These are phyloP conservation scores for Yarrowia divulgata DNA, from an alignment of 805 yeast species.

Conservation along the genomic window DNA sequence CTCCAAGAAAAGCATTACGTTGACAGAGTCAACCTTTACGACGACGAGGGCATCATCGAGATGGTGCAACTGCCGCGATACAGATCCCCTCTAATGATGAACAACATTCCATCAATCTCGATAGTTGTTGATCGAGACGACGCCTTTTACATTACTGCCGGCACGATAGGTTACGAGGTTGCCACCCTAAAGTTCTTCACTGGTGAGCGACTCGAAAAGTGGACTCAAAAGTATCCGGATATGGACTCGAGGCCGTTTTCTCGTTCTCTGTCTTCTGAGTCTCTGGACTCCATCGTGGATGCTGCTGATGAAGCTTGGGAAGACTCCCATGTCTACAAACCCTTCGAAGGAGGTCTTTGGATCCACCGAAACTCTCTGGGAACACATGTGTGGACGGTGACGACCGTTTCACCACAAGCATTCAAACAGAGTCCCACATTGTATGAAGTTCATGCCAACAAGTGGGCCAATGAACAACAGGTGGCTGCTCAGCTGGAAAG, in stretches of 20 bases:
- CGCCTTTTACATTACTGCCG: conserved; percentile 20
- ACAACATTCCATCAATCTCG: conserved; percentile 21
- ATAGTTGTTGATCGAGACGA: not conserved
- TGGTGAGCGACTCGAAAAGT: conserved; percentile 11
- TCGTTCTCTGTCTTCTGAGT: not conserved
- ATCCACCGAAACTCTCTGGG: conserved; percentile 31
- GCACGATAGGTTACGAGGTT: conserved; percentile 30
- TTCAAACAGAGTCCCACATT: conserved; percentile 16
- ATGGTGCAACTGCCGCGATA: conserved; percentile 6
- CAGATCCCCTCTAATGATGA: conserved; percentile 13
- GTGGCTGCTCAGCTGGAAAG: conserved; percentile 16
- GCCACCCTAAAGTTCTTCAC: conserved; percentile 26
- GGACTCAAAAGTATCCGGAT: not conserved
- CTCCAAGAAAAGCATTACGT: not conserved
- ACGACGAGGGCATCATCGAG: not conserved
- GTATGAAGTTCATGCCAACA: conserved; percentile 29
- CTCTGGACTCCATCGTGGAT: conserved; percentile 16
- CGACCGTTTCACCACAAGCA: conserved; percentile 10
- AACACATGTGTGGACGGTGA: conserved; percentile 29
- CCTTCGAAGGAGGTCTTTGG: conserved; percentile 29
- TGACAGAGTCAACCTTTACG: conserved; percentile 19
- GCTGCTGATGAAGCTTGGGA: conserved; percentile 22
- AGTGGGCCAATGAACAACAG: conserved; percentile 29
- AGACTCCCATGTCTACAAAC: conserved; percentile 18
- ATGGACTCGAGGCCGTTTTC: not conserved